Conservation (phyloP, 2,329 filamentous ascomycete species). For the Cryphonectria radicalis region DNA sequence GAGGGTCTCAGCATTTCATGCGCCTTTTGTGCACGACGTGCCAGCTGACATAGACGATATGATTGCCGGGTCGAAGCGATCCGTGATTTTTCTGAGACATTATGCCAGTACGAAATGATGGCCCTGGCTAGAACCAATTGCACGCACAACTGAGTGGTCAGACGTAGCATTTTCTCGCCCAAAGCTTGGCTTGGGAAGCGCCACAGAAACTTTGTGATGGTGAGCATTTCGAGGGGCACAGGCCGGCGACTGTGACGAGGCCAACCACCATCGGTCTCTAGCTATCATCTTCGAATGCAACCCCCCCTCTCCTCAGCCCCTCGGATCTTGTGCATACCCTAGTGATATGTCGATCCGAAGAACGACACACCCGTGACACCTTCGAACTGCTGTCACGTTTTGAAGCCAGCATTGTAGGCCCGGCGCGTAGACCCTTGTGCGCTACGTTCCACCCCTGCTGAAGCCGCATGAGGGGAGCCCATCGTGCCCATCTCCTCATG, state of each 20-base stretch:
- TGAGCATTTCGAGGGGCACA: not conserved
- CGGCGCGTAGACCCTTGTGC: not conserved
- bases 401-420: not conserved
- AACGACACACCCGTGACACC: not conserved
- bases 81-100: too few relatives aligned
- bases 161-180: too few relatives aligned
- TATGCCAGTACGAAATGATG: too few relatives aligned
- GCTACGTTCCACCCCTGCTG: not conserved
- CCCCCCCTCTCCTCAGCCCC: not conserved
- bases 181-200: too few relatives aligned
- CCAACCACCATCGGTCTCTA: not conserved
- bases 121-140: too few relatives aligned
- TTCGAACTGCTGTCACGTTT: not conserved
- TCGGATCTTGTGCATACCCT: not conserved
- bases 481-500: not conserved
- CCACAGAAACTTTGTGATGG: too few relatives aligned
- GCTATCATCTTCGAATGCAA: not conserved
- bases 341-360: not conserved
- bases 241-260: not conserved
- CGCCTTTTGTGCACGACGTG: too few relatives aligned
- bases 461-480: not conserved
- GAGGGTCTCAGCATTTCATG: too few relatives aligned
- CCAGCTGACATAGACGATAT: too few relatives aligned
- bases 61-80: too few relatives aligned
- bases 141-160: too few relatives aligned